Evolutionary conservation across 23 red algal genomes (phyloP), one percentile per base, ranked within the genome.

Genomic region (Cyanidiococcus yangmingshanensis): DNA sequence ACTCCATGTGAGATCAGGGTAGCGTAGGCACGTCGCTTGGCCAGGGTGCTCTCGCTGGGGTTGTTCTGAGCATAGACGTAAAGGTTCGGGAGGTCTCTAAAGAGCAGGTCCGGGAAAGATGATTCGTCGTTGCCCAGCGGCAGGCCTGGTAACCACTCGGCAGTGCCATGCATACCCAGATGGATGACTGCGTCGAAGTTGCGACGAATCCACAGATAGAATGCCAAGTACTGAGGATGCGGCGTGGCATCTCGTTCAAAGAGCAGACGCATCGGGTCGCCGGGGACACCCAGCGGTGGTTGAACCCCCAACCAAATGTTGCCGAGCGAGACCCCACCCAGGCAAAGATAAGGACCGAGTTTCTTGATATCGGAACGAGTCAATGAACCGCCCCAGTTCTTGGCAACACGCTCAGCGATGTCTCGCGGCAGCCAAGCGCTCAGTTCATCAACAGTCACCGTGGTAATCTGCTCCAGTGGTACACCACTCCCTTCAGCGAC

Each of bases 181-280:
- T 90, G 87, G 18, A 90, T 39, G 31, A 80, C 77, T 37, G 87
- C 87, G 58, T 90, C 87, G 15, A 83, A 67, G 34, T 74, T 37
- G 37, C 83, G 63, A 50, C 83, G 74, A 26, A 90, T 24, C 79
- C 79, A 90, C 59, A 80, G 50, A 50, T 90, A 90, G 37, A 83
- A 90, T 17, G 87, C 87, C 15, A 76, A 57, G 39, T 84, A 90
- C 54, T 84, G 79, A 21, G 79, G 87, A 54, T 90, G 87, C 7
- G 87, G 87, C 1, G 87, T 74, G 0, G 82, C 79, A 58, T 84
- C 80, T 58, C 80, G 82, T 26, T 83, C 79, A 68, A 90, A 90
- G 74, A 90, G 76, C 87, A 90, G 78, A n/a, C 87, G 80, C 87
- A 90, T 84, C 3, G 87, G 87, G 74, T 90, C 87, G 18, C 87